A percentile compares a stretch with the other conserved stretches of the same genome.
These are phyloP conservation scores for Neofusicoccum sp. DNA, from an alignment of 2,329 filamentous ascomycete species.

Conservation along the genomic window DNA sequence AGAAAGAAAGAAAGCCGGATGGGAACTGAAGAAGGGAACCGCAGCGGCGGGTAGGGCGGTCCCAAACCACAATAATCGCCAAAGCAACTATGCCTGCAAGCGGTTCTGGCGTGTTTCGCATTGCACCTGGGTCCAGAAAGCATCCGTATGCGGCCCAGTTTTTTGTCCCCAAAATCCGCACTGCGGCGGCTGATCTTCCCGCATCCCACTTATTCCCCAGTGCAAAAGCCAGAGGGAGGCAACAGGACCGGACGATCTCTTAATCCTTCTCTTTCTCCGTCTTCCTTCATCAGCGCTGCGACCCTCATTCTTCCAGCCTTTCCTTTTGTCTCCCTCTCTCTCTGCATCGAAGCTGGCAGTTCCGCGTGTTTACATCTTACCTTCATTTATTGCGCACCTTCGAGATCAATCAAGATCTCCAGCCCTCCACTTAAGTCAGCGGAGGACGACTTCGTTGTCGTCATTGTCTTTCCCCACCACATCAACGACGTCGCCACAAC, in stretches of 20 bases:
- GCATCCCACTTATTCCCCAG: neutral
- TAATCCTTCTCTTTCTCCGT: neutral
- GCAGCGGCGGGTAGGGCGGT: neutral
- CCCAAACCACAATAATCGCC: neutral
- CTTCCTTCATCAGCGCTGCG: neutral
- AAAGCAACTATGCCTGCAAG: neutral
- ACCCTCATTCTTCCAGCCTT: neutral
- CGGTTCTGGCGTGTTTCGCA: conserved; percentile 6
- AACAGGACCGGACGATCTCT: neutral
- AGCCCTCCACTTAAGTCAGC: neutral
- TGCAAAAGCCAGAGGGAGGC: neutral
- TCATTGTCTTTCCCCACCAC: neutral
- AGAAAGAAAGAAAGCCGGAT: neutral
- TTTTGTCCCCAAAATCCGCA: neutral
- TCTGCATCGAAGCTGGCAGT: neutral
- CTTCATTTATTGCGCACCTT: neutral
- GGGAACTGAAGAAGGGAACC: conserved; percentile 4
- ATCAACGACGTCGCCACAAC: neutral
- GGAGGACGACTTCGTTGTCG: neutral
- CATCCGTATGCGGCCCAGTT: neutral
- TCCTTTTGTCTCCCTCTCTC: neutral
- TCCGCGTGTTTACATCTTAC: neutral
- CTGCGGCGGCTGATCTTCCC: no score
- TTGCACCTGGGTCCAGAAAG: neutral
- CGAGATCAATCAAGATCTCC: neutral